Evolutionary conservation across 192 early-diverging fungal species (phyloP).

Genomic region (Phlyctochytrium planicorne): DNA sequence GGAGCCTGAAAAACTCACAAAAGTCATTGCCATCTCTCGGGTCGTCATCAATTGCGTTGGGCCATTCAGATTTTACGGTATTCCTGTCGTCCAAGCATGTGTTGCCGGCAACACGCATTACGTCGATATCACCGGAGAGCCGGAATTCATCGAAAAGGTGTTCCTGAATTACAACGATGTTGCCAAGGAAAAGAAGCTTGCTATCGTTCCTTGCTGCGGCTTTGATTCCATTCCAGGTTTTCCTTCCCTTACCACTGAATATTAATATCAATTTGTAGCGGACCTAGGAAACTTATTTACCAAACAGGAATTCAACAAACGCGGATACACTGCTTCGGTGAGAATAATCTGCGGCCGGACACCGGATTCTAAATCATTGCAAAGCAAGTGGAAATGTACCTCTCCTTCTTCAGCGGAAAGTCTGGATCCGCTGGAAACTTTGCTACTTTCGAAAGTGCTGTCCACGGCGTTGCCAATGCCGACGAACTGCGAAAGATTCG

Average conservation of each 20-base stretch:
- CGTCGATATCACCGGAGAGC: constrained; percentile 62
- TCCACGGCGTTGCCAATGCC: constrained; percentile 27
- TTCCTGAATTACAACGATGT: constrained; percentile 50
- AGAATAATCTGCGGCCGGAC: too few species aligned
- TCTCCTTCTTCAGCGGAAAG: constrained; percentile 45
- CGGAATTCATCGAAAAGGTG: constrained; percentile 68
- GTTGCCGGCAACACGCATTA: constrained; percentile 54
- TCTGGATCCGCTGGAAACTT: constrained; percentile 54
- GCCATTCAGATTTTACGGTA: constrained; percentile 66
- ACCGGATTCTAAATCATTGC: too few species aligned
- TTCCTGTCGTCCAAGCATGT: constrained; percentile 62
- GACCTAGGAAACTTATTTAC: constrained; percentile 64
- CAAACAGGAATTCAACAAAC: constrained; percentile 48
- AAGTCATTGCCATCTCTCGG: constrained; percentile 1
- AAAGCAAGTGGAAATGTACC: constrained; percentile 71
- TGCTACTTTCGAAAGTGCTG: constrained; percentile 65
- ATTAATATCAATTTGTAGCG: too few species aligned
- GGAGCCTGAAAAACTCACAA: constrained; percentile 7
- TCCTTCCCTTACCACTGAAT: not conserved
- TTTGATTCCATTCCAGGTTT: constrained; percentile 59
- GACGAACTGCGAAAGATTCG: constrained; percentile 21
- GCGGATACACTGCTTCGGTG: constrained; percentile 41
- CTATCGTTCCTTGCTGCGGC: constrained; percentile 65
- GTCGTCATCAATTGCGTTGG: constrained; percentile 62
- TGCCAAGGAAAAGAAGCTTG: constrained; percentile 45